Evolutionary conservation across 352 stramenopile genomes (phyloP).

Genomic region (Globisporangium canariense): DNA sequence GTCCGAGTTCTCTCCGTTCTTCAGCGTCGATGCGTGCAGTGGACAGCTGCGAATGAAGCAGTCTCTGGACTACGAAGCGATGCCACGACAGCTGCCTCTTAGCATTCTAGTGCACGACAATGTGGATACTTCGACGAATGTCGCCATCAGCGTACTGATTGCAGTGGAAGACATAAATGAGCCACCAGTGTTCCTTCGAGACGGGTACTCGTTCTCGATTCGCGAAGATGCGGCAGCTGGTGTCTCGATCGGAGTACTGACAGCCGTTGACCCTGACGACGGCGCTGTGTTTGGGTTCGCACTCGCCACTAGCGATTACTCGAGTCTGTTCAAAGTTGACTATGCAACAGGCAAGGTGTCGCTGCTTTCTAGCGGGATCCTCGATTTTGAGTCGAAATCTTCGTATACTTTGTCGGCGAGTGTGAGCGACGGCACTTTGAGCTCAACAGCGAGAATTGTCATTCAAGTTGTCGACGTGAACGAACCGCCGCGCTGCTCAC

Average conservation of each 20-base stretch:
- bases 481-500: constrained; percentile 1
- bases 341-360: constrained; percentile 3
- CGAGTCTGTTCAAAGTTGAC: constrained; percentile 5
- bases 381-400: constrained; percentile 5
- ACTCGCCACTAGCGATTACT: background rate
- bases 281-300: background rate
- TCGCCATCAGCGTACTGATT: background rate
- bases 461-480: constrained; percentile 12
- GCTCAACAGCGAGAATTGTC: background rate
- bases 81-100: constrained; percentile 5
- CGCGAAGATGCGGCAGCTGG: background rate
- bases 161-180: constrained; percentile 12
- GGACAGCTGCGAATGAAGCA: constrained; percentile 38
- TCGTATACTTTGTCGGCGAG: constrained; percentile 5
- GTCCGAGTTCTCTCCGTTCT: constrained; percentile 41
- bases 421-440: constrained; percentile 3
- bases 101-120: constrained; percentile 12
- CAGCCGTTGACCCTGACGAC: constrained; percentile 1
- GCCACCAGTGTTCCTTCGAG: background rate
- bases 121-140: background rate
- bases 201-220: constrained; percentile 5
- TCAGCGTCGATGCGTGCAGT: constrained; percentile 42
- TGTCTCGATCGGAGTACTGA: background rate
- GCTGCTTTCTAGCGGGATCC: background rate
- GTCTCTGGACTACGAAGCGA: constrained; percentile 38